A percentile compares a stretch with the other conserved stretches of the same genome.
Evolutionary conservation across 768 basidiomycete genomes (phyloP).

Genomic region (Leccinum imitatum): DNA sequence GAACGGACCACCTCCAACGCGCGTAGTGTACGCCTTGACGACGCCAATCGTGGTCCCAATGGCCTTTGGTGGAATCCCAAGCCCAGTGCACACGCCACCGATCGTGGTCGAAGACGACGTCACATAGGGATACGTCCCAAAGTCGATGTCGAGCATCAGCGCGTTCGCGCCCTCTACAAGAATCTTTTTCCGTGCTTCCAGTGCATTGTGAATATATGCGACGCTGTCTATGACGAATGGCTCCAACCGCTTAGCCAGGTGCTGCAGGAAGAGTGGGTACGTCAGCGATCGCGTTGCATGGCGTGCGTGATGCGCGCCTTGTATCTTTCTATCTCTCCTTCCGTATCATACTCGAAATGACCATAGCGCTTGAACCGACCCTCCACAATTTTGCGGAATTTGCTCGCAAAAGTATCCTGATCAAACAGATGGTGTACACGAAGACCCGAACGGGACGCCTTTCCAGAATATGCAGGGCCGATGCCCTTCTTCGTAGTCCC

Average conservation of each 20-base stretch:
- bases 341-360: constrained; percentile 97
- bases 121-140: constrained; percentile 97
- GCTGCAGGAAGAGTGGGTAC: constrained; percentile 39
- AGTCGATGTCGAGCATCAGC: constrained; percentile 97
- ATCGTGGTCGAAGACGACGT: constrained; percentile 93
- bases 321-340: constrained; percentile 92
- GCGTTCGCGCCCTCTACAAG: constrained; percentile 98
- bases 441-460: constrained; percentile 94
- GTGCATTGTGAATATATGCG: constrained; percentile 77
- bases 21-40: constrained; percentile 96
- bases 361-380: constrained; percentile 98
- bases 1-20: constrained; percentile 98
- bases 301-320: constrained; percentile 51
- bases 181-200: constrained; percentile 71
- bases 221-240: constrained; percentile 93
- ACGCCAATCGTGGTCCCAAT: constrained; percentile 91
- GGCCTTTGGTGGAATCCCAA: constrained; percentile 91
- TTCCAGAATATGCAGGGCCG: constrained; percentile 97
- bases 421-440: constrained; percentile 97
- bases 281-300: neutral
- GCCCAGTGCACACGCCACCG: constrained; percentile 95
- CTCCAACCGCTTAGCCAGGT: constrained; percentile 75
- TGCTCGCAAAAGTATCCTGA: constrained; percentile 75
- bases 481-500: constrained; percentile 99
- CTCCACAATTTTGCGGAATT: constrained; percentile 95